These are phyloP conservation scores for Vitis rupestris DNA, from an alignment of 164 flowering plant species.

Conservation along the genomic window DNA sequence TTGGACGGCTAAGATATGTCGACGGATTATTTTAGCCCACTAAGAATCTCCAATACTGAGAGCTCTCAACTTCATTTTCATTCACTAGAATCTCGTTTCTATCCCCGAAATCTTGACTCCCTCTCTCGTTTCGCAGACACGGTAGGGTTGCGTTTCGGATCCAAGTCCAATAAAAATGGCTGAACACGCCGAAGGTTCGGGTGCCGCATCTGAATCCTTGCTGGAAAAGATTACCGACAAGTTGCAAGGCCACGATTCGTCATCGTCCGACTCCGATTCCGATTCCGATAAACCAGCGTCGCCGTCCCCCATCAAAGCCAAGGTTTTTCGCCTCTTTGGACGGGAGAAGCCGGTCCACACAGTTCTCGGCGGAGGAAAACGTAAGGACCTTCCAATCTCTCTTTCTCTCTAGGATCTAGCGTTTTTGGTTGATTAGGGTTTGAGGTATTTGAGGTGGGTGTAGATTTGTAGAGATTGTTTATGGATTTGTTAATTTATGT, in stretches of 20 bases:
- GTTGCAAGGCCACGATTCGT: constrained; percentile 37
- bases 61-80: background rate
- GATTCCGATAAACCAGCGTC: constrained; percentile 40
- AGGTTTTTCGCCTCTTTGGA: constrained; percentile 58
- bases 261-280: constrained; percentile 50
- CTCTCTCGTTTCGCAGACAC: no score
- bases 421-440: background rate
- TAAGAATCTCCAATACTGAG: no score
- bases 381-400: constrained; percentile 30
- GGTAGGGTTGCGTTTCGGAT: constrained; percentile 1
- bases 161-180: constrained; percentile 25
- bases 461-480: constrained; percentile 1
- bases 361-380: constrained; percentile 73
- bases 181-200: constrained; percentile 35
- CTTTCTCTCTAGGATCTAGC: background rate
- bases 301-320: constrained; percentile 33
- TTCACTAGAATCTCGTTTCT: background rate
- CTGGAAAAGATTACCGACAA: constrained; percentile 56
- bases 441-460: background rate
- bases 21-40: no score
- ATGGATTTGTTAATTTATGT: background rate
- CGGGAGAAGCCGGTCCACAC: constrained; percentile 70
- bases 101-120: no score
- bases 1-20: constrained; percentile 1
- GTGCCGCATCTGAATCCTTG: constrained; percentile 24